Evolutionary conservation across 257 asterid species (phyloP), one percentile per base, ranked within the genome.

Genomic region (Ehretia macrophylla): DNA sequence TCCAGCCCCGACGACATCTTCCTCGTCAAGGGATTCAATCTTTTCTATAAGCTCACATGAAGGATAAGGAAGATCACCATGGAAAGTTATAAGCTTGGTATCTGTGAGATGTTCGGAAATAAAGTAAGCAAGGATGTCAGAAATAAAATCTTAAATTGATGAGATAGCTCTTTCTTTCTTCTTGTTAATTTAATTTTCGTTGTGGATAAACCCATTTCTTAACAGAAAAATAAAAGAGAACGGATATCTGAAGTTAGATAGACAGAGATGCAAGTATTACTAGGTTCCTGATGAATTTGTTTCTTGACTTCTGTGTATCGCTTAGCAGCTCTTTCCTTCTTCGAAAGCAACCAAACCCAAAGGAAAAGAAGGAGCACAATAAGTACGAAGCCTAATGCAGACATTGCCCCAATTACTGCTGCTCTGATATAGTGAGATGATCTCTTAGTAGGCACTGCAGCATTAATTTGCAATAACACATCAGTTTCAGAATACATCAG

Each of bases 41-140:
- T 93, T 93, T 65, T 93, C 99, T 11, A 93, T 88, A n/a, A 93
- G 94, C 80, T 93, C 99, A 13, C 79, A 81, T 4, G 99, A 93
- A 17, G 97, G 81, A 76, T 93, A 93, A 8, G 99, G 99, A 69
- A 93, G 97, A 77, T 93, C 96, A 0, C 97, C 99, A 17, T 89
- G 99, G 83, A 93, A 93, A 11, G 97, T 93, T 22, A 93, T 77
- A 40, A 93, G 90, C 78, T 93, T 93, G 74, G 99, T 85, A 72
- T 85, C 99, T 88, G 52, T 27, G 35, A 27, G 35, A 27, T 27
- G 35, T 27, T 27, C 35, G 6, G 35, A 27, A 27, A 27, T 27
- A 27, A n/a, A n/a, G 35, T 42, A 18, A 17, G 40, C 3, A 27
- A 6, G 35, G 35, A 27, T 27, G 35, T 27, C 35, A 27, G 35